A percentile compares a stretch with the other conserved stretches of the same genome.
phyloP scores from a whole-genome alignment of 2,329 filamentous ascomycete species.

The Teratosphaeria epicoccoides region DNA sequence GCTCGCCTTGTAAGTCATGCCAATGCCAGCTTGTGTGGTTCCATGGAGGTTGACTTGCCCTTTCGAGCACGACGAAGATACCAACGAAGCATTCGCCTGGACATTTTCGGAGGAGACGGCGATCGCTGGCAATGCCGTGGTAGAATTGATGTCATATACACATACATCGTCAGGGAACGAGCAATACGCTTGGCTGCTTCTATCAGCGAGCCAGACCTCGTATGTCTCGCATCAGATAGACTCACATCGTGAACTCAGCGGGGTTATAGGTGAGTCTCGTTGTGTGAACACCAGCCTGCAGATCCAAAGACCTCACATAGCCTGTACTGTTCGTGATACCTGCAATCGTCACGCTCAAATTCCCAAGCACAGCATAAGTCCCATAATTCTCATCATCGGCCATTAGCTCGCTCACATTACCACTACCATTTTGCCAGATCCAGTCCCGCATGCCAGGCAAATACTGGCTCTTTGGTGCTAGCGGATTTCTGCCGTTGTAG shows the following conservation, averaged over 20 bases:
- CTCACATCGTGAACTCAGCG: conserved; percentile 19
- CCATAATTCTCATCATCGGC: conserved; percentile 35
- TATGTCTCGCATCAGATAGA: neutral
- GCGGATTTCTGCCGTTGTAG: conserved; percentile 41
- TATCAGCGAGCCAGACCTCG: neutral
- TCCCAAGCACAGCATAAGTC: conserved; percentile 38
- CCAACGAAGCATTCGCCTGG: conserved; percentile 18
- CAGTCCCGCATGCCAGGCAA: conserved; percentile 35
- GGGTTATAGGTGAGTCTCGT: conserved; percentile 22
- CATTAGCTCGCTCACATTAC: conserved; percentile 33
- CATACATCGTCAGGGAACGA: conserved; percentile 34
- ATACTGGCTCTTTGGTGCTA: conserved; percentile 19
- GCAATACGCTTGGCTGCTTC: conserved; percentile 33
- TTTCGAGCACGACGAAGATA: conserved; percentile 8
- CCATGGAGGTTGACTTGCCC: conserved; percentile 26
- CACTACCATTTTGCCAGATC: conserved; percentile 41
- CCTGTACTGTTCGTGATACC: conserved; percentile 20
- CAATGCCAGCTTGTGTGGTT: conserved; percentile 32
- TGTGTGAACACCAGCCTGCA: conserved; percentile 33
- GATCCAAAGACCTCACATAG: conserved; percentile 36
- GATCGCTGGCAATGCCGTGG: conserved; percentile 29
- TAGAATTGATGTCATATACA: conserved; percentile 27
- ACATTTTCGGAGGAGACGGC: conserved; percentile 35
- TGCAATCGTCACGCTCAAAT: conserved; percentile 33
- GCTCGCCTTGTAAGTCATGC: conserved; percentile 36